Evolutionary conservation across 345 rosid species (phyloP).

Genomic region (Citrus inodora): DNA sequence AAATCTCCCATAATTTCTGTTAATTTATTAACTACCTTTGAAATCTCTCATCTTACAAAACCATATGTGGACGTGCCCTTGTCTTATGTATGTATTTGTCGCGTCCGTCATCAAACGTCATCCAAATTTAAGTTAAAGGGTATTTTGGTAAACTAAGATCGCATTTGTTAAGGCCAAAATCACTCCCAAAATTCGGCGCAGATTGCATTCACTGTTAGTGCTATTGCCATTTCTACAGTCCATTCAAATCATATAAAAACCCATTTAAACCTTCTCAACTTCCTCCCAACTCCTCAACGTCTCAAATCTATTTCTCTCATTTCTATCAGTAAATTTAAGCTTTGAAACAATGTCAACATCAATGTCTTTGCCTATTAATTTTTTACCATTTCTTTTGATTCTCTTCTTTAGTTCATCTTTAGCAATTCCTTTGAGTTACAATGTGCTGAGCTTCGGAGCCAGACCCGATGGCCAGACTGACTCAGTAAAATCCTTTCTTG

Average conservation of each 20-base stretch:
- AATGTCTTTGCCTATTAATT: not conserved
- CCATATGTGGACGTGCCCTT: not conserved
- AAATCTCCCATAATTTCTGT: not conserved
- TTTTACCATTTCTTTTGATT: conserved; percentile 2
- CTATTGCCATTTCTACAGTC: too few relatives aligned
- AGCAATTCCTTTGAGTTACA: conserved; percentile 27
- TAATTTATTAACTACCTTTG: not conserved
- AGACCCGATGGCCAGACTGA: conserved; percentile 47
- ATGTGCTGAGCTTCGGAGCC: conserved; percentile 51
- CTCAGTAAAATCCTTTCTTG: conserved; percentile 48
- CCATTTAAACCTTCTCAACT: not conserved
- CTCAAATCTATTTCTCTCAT: not conserved
- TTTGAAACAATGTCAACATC: conserved; percentile 23
- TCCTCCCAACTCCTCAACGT: not conserved
- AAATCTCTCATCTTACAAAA: not conserved
- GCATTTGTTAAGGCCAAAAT: too few relatives aligned
- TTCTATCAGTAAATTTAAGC: not conserved
- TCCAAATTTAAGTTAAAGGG: not conserved
- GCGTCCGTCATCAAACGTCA: not conserved
- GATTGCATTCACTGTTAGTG: not conserved
- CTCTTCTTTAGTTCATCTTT: conserved; percentile 3
- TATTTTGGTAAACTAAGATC: too few relatives aligned
- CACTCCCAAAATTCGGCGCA: not conserved
- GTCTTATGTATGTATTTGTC: not conserved
- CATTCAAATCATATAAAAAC: not conserved